Base-by-base conservation (phyloP, 352 stramenopile genomes). In the Nothophytophthora sp. region DNA sequence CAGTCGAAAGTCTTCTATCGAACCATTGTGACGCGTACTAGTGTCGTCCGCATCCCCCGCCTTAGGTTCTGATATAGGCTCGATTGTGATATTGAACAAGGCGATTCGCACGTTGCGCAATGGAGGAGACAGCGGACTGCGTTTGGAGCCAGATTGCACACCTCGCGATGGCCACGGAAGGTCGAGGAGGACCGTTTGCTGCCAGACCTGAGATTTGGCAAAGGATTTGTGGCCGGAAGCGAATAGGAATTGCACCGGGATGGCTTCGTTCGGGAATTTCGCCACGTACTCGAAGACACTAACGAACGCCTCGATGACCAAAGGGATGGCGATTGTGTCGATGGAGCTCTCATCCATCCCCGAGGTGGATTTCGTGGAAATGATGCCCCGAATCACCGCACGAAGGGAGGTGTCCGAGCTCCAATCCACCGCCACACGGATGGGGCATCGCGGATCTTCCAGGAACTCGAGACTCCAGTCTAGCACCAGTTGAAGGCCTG, bases 41-140 rank as follows among this genome's bases (percentile, higher is more conserved):
- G 49, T 60, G 32, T 8, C 13, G n/a, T 33, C 24, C 0, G n/a
- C 9, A 12, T 58, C 38, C 36, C 61, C 55, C 23, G 48, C 50
- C 5, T 64, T 30, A 0, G 53, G 41, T 1, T 70, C 50, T 12
- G 18, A 18, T 5, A 58, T 46, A 8, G 68, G 67, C n/a, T 86
- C 74, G 16, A 86, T 67, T 3, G 77, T 83, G 49, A 84, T 70
- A 36, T 76, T 72, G 50, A 88, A 88, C 7, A 88, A 64, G 13
- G 75, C 67, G 4, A 88, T 55, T 0, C 27, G 47, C 18, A 55
- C 56, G 9, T 80, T 65, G 13, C 15, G 36, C 4, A 76, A 32
- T 2, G 57, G 62, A 11, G 47, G 40, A 18, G 38, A 42, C 8
- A 68, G n/a, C 19, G 4, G 16, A 3, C 24, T 54, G 4, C 36